A percentile compares a stretch with the other conserved stretches of the same genome.
Conservation (phyloP, 306 rosid genomes). For the Cicer bijugum region DNA sequence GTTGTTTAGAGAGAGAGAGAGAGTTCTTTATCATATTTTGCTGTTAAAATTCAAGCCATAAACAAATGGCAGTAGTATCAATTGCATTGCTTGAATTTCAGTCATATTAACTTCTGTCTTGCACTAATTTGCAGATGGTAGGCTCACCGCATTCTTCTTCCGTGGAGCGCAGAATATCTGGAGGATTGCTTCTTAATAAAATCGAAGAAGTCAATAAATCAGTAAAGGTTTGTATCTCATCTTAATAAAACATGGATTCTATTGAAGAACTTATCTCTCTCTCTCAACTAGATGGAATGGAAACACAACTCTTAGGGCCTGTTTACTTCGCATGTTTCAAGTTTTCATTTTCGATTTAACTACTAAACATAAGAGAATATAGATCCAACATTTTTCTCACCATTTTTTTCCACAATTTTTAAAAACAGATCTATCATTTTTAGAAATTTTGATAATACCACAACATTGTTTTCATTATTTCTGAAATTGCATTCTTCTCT, state of each 20-base stretch:
- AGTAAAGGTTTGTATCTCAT: conserved; percentile 65
- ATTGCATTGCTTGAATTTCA: conserved; percentile 33
- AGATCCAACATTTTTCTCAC: no score
- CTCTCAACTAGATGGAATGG: conserved; percentile 14
- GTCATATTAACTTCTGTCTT: conserved; percentile 7
- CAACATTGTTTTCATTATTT: no score
- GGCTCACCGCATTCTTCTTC: conserved; percentile 58
- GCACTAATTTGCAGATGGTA: conserved; percentile 54
- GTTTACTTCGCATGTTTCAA: no score
- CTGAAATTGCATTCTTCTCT: no score
- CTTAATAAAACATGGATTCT: conserved; percentile 19
- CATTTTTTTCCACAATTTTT: no score
- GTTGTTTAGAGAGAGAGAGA: not conserved
- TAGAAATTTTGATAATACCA: no score
- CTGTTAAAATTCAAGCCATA: conserved; percentile 11
- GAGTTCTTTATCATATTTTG: conserved; percentile 9
- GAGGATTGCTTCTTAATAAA: conserved; percentile 69
- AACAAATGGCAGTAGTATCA: not conserved
- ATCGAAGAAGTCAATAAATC: conserved; percentile 86
- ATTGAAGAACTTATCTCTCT: conserved; percentile 1
- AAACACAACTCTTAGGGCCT: not conserved
- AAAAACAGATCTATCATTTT: no score
- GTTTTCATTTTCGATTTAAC: no score
- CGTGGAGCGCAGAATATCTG: conserved; percentile 58
- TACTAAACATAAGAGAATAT: no score